Percentiles rank a stretch among this genome's conserved stretches.
Evolutionary conservation across 2,329 filamentous ascomycete species (phyloP).

Genomic region (Byssothecium circinans): DNA sequence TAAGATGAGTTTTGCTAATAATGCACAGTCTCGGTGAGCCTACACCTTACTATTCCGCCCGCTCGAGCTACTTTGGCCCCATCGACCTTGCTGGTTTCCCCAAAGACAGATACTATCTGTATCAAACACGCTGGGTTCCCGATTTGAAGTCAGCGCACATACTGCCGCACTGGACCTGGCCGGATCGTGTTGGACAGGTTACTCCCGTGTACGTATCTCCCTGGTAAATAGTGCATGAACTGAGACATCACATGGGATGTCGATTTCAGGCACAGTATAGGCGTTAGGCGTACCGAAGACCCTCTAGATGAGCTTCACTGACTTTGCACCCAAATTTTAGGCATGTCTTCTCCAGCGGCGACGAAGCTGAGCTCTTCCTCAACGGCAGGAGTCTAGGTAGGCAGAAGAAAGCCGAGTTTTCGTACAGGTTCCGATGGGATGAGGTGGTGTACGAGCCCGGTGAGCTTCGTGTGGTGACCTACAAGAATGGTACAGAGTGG

Average conservation of each 20-base stretch:
- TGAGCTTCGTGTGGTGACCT: slow-evolving; percentile 52
- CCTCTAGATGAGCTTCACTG: too few relatives aligned
- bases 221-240: too few relatives aligned
- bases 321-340: too few relatives aligned
- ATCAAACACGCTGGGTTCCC: slow-evolving; percentile 57
- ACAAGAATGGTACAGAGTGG: slow-evolving; percentile 53
- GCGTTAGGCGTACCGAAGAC: too few relatives aligned
- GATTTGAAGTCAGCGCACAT: slow-evolving; percentile 56
- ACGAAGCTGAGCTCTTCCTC: slow-evolving; percentile 59
- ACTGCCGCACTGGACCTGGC: slow-evolving; percentile 61
- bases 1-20: too few relatives aligned
- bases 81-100: slow-evolving; percentile 60
- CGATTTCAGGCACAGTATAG: too few relatives aligned
- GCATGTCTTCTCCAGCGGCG: slow-evolving; percentile 56
- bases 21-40: slow-evolving; percentile 48
- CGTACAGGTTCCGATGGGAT: slow-evolving; percentile 59
- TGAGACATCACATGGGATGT: too few relatives aligned
- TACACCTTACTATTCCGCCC: slow-evolving; percentile 51
- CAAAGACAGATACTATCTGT: slow-evolving; percentile 60
- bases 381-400: slow-evolving; percentile 54
- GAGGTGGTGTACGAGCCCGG: slow-evolving; percentile 53
- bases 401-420: slow-evolving; percentile 34
- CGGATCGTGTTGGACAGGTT: slow-evolving; percentile 48
- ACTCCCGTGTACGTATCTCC: too few relatives aligned
- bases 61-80: slow-evolving; percentile 60